phyloP scores from a whole-genome alignment of 2,329 filamentous ascomycete species.

The Hymenoscyphus repandus region DNA sequence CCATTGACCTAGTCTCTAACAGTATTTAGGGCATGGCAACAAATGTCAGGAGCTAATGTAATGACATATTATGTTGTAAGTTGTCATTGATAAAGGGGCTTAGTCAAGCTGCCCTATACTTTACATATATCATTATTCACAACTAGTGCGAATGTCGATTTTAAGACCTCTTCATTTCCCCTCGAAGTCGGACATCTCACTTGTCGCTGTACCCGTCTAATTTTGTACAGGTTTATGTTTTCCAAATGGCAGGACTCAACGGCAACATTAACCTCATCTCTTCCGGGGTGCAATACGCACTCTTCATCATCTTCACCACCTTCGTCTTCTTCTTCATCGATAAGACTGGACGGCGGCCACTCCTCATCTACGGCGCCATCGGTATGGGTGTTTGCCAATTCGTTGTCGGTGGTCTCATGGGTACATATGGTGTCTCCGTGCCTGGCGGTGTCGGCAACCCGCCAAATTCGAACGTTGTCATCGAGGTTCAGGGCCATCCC shows the following conservation, averaged over 20 bases:
- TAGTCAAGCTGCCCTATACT: too few relatives aligned
- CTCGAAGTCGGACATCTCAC: too few relatives aligned
- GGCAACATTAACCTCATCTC: constrained; percentile 33
- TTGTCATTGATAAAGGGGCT: too few relatives aligned
- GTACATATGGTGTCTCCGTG: constrained; percentile 36
- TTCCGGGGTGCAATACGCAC: constrained; percentile 23
- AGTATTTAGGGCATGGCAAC: constrained; percentile 26
- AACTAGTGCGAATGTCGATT: too few relatives aligned
- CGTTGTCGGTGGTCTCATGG: constrained; percentile 41
- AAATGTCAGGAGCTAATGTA: constrained; percentile 22
- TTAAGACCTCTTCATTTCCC: too few relatives aligned
- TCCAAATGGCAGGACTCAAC: constrained; percentile 31
- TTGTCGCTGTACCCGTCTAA: too few relatives aligned
- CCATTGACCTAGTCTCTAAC: constrained; percentile 31
- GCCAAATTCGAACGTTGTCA: constrained; percentile 44
- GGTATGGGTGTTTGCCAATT: constrained; percentile 41
- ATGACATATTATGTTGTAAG: constrained; percentile 34
- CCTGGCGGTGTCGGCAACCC: constrained; percentile 38
- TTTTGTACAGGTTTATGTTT: constrained; percentile 23
- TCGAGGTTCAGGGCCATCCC: constrained; percentile 45
- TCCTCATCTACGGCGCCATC: constrained; percentile 38
- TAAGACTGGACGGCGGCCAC: constrained; percentile 24
- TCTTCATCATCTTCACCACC: constrained; percentile 16
- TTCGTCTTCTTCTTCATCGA: constrained; percentile 5
- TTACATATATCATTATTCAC: too few relatives aligned